Conservation (phyloP, 2,329 filamentous ascomycete genomes). For the Pseudogymnoascus sp. region DNA sequence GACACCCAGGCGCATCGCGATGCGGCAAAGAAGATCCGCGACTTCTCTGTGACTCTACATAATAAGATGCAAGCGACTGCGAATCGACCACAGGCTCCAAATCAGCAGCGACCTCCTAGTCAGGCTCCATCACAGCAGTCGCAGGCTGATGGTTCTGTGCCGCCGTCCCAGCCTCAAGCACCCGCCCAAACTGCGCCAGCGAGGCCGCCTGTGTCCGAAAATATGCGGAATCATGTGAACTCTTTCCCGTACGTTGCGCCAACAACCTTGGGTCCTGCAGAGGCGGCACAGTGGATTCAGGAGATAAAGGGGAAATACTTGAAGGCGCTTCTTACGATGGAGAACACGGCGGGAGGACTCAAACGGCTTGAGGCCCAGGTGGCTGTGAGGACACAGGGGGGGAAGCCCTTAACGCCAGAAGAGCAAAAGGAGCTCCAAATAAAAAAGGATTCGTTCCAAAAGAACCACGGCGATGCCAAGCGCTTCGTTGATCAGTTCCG, state of each 20-base stretch:
- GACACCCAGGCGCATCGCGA: slow-evolving; percentile 41
- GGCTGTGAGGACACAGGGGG: slow-evolving; percentile 35
- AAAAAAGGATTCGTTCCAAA: slow-evolving; percentile 36
- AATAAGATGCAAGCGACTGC: slow-evolving; percentile 38
- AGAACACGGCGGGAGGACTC: slow-evolving; percentile 35
- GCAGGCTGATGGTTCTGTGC: slow-evolving; percentile 13
- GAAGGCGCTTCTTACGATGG: slow-evolving; percentile 42
- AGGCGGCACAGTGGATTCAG: slow-evolving; percentile 38
- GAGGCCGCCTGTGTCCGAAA: slow-evolving; percentile 16
- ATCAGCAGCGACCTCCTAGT: background rate
- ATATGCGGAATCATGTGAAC: slow-evolving; percentile 38
- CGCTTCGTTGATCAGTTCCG: slow-evolving; percentile 41
- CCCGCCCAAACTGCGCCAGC: background rate
- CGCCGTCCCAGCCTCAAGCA: slow-evolving; percentile 14
- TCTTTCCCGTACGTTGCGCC: slow-evolving; percentile 40
- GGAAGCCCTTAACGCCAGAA: slow-evolving; percentile 37
- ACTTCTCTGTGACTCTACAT: slow-evolving; percentile 51
- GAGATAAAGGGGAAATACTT: slow-evolving; percentile 40
- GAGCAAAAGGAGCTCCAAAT: slow-evolving; percentile 38
- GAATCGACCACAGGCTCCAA: slow-evolving; percentile 14
- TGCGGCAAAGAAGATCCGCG: slow-evolving; percentile 48
- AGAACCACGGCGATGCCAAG: slow-evolving; percentile 38
- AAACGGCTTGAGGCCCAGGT: slow-evolving; percentile 35
- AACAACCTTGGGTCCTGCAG: slow-evolving; percentile 33
- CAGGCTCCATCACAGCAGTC: slow-evolving; percentile 13